Base-by-base conservation (phyloP, 1,284 basidiomycete genomes). In the Ganoderma meredithae region DNA sequence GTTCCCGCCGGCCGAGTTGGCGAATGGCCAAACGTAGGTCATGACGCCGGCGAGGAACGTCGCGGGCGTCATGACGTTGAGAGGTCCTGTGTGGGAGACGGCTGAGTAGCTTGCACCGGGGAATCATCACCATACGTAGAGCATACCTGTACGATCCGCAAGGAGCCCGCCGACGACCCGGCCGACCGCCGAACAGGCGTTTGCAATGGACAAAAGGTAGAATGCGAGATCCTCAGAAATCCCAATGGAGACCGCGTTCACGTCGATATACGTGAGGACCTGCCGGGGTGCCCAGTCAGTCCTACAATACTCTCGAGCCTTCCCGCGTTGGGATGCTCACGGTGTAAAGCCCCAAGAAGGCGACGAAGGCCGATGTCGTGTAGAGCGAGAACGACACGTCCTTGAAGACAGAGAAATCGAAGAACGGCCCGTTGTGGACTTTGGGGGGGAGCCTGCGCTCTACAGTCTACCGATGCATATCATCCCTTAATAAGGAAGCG, bases 271-370 rank as follows among this genome's bases (percentile, higher is more conserved):
- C 0, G 82, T 87, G 63, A 87, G 75, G 15, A 83, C 85, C 86
- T 75, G 53, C 47, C 9, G 6, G n/a, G 43, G 39, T 25, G 15
- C 6, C 13, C 1, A 31, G 8, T 55, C 52, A 31, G 27, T 22
- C 43, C 6, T 25, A 13, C 47, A 52, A 25, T 52, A 4, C 1
- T 12, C n/a, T 47, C 39, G n/a, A 15, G 13, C 2, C 9, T 22
- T 15, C 25, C 3, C 40, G 7, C 1, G 6, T 8, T 39, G 1
- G 13, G 4, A 22, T 17, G 49, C 73, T 31, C 41, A 77, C 82
- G 2, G 88, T 90, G 74, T 88, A 91, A 22, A 90, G 75, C 12
- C 90, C 90, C 9, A 91, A 79, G 77, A 87, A 90, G 0, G 80
- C 77, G 8, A 85, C 73, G 56, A 85, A 77, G 1, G 81, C 81